Evolutionary conservation across 805 yeast genomes (phyloP), one percentile per base, ranked within the genome.

Genomic region (Pichia manshurica): DNA sequence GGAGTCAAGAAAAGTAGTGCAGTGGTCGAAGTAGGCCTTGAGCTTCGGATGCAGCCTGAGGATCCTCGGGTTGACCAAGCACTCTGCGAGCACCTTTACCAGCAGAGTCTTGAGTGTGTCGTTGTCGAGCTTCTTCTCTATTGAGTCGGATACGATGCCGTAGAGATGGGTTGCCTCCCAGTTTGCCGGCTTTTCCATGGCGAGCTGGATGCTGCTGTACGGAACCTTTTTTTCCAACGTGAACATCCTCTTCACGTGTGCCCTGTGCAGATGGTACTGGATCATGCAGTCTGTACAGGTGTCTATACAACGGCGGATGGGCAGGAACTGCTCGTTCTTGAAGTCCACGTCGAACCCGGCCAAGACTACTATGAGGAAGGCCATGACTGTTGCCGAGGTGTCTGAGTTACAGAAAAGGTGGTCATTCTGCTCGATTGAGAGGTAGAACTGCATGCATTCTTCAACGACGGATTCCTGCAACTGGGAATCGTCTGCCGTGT

Each of bases 271-370:
- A 49, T 79, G 78, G 55, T 81, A 84, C 28, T 70, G 62, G 20
- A 67, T 51, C 5, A 80, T 65, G 63, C 93, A 85, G 5, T 70
- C 64, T 2, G 70, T 65, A 62, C 93, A 85, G 3, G 59, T 49
- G 33, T 66, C 62, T 13, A 84, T 62, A 21, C 73, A 65, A 1
- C 63, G 34, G 12, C 57, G 46, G 22, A 53, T 53, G 4, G 44
- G 37, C 2, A 23, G 29, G 16, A 41, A 55, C 39, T 32, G 47
- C 33, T 61, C 61, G 8, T 67, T 66, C 56, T 80, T 76, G 25
- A 50, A 50, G 32, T 53, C 56, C 6, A 46, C 50, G 28, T 46
- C 52, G 39, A 45, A 53, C 15, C 56, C 54, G 3, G 56, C 53
- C 10, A 53, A 23, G 7, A 49, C 46, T 28, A 52, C 47, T 15